These are phyloP conservation scores for Thielaviopsis euricoi DNA, from an alignment of 2,329 filamentous ascomycete species.

Conservation along the genomic window DNA sequence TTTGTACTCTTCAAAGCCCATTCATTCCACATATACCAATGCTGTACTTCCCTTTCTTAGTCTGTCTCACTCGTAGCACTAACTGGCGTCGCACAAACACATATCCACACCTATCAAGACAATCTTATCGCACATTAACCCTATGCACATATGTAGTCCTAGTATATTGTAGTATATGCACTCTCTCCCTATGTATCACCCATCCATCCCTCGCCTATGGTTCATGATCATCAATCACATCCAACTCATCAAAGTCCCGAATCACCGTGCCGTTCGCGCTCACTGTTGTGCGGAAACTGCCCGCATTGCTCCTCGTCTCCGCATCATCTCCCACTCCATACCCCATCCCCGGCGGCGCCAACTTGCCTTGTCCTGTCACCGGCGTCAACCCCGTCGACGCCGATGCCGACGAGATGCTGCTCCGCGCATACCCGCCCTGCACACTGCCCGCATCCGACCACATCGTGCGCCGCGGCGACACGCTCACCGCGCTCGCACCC, in stretches of 20 bases:
- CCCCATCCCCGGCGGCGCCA: constrained; percentile 14
- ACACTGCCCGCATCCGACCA: constrained; percentile 7
- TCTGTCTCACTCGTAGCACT: too few relatives aligned
- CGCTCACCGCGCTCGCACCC: neutral
- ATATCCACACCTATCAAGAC: neutral
- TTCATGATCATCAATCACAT: constrained; percentile 18
- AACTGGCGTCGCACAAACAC: constrained; percentile 3
- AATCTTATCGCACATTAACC: too few relatives aligned
- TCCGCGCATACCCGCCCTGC: constrained; percentile 12
- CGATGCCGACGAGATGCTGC: constrained; percentile 7
- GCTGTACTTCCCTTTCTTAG: too few relatives aligned
- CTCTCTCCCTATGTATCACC: neutral
- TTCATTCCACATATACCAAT: too few relatives aligned
- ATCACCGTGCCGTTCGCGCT: constrained; percentile 18
- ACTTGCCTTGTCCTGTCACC: neutral
- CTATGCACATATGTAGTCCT: too few relatives aligned
- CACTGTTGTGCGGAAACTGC: constrained; percentile 14
- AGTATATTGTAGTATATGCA: too few relatives aligned
- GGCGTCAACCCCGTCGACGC: constrained; percentile 2
- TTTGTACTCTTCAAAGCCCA: too few relatives aligned
- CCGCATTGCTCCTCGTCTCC: constrained; percentile 14
- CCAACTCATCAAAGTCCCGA: constrained; percentile 22
- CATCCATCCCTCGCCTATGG: neutral
- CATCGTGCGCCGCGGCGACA: constrained; percentile 1
- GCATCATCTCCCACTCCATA: constrained; percentile 13